A percentile compares a stretch with the other conserved stretches of the same genome.
Conservation (phyloP, 345 rosid species). For the Eucalyptus viminalis region DNA sequence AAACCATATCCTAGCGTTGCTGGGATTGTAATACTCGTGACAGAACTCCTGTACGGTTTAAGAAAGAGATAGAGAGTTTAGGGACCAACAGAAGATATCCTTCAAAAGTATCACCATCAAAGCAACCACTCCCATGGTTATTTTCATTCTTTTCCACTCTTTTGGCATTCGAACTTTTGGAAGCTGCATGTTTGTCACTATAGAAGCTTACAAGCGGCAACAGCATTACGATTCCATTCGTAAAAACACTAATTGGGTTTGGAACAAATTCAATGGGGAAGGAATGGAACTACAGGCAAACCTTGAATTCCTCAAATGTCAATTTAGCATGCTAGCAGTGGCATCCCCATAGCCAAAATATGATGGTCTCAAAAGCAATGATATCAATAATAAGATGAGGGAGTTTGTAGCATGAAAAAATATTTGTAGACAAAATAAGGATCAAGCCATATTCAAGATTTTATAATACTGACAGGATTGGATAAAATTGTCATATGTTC, state of each 20-base stretch:
- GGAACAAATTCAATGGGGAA: not conserved
- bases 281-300: not conserved
- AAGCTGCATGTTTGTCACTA: not conserved
- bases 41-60: too few species aligned
- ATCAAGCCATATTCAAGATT: not conserved
- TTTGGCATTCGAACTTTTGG: not conserved
- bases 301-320: conserved; percentile 87
- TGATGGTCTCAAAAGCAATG: not conserved
- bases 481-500: not conserved
- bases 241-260: not conserved
- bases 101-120: not conserved
- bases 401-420: not conserved
- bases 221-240: not conserved
- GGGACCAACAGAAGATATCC: too few species aligned
- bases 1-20: conserved; percentile 93
- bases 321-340: not conserved
- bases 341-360: not conserved
- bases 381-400: not conserved
- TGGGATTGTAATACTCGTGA: conserved; percentile 73
- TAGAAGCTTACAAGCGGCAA: not conserved
- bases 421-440: not conserved
- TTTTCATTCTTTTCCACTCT: not conserved
- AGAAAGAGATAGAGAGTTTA: too few species aligned
- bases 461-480: not conserved
- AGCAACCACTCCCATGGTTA: not conserved